Evolutionary conservation across 2,329 filamentous ascomycete species (phyloP).

Genomic region (Colletotrichum salicis): DNA sequence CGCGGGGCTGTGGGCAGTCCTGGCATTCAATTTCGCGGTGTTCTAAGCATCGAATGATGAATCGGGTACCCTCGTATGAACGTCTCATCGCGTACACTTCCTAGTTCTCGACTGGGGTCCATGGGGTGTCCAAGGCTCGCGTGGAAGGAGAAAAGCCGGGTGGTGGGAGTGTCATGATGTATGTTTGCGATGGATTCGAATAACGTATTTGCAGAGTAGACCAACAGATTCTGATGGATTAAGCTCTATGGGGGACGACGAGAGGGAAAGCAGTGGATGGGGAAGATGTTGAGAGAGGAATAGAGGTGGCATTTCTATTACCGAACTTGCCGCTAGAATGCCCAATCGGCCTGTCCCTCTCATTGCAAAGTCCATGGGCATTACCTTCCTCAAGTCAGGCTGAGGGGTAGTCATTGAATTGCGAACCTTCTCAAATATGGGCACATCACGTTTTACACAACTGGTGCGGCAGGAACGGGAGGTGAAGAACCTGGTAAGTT

Average conservation of each 20-base stretch:
- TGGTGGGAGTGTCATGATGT: not conserved
- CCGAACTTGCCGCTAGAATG: not conserved
- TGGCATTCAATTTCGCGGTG: not conserved
- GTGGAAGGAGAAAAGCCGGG: not conserved
- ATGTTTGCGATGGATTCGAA: not conserved
- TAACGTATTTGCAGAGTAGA: not conserved
- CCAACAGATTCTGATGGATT: not conserved
- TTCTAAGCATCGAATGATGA: not conserved
- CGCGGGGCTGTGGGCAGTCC: not conserved
- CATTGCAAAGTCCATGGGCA: not conserved
- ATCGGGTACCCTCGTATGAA: not conserved
- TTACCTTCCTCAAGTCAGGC: not conserved
- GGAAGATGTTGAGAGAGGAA: not conserved
- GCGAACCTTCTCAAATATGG: not conserved
- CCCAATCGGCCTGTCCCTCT: too few species aligned
- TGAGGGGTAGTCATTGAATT: not conserved
- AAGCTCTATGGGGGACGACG: too few species aligned
- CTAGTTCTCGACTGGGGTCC: not conserved
- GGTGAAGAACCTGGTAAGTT: not conserved
- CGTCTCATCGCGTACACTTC: not conserved
- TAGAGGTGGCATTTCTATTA: not conserved
- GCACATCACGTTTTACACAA: not conserved
- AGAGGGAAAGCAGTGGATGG: not conserved
- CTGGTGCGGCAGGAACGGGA: not conserved
- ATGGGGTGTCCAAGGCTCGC: not conserved